These are phyloP conservation scores for Prunus persica DNA, from an alignment of 306 rosid species.

Conservation along the genomic window Prunus_persica_NCBIv2 NC_034014.1:30230501-30231000, in stretches of 20 bases:
- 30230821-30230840: conserved; percentile 13
- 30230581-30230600: conserved; percentile 61
- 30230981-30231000: too few species aligned
- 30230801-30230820: background rate
- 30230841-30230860: background rate
- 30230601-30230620: conserved; percentile 16
- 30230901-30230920: background rate
- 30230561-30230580: conserved; percentile 54
- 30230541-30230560: conserved; percentile 49
- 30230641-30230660: conserved; percentile 22
- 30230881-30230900: background rate
- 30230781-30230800: conserved; percentile 21
- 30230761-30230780: background rate
- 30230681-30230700: conserved; percentile 18
- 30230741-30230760: conserved; percentile 22
- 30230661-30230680: conserved; percentile 23
- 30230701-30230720: conserved; percentile 27
- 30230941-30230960: conserved; percentile 3
- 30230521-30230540: background rate
- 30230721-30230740: conserved; percentile 42
- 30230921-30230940: background rate
- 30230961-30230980: background rate
- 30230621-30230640: conserved; percentile 15
- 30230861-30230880: background rate
- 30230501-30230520: background rate